Evolutionary conservation across 2,329 filamentous ascomycete species (phyloP), one percentile per base, ranked within the genome.

Genomic region (Akanthomyces lecanii): DNA sequence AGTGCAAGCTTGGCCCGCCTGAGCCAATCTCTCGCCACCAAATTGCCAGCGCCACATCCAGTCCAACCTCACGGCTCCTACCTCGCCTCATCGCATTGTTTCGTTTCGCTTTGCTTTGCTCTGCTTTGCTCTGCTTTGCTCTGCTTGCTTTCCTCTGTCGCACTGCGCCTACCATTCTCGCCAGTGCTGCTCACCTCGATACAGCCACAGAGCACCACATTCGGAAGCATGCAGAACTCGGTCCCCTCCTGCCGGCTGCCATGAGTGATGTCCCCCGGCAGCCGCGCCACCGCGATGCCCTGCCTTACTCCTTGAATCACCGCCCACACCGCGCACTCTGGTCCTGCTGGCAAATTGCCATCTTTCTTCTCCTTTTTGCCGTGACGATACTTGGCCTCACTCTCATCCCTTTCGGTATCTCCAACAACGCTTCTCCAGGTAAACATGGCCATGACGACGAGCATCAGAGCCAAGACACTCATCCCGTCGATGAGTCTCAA

Each of bases 331-430:
- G 36, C 38, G 36, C 45, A 14, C n/a, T 52, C 33, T 61, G 59
- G 56, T 52, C 62, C 11, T 64, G 56, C 51, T 66, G 66, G 54
- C 66, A 62, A 36, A 60, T 68, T 18, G 14, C 42, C 8, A 8
- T 69, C 16, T 69, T 71, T n/a, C 54, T 67, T n/a, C 44, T 68
- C n/a, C 56, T 72, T 1, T 63, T 67, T 7, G 38, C 70, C 5
- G 3, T 69, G 16, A 72, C 71, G 2, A 50, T 71, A 14, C 60
- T 74, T 1, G 58, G 50, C 0, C 61, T 75, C 0, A 62, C 68
- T 10, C 64, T 57, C 2, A 45, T 72, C 1, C 58, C 68, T 3
- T 62, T 75, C 4, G 63, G 62, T 10, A 66, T 71, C n/a, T 48
- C 62, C 66, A 6, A 58, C 64, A 51, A 12, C 25, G 38, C 40